A percentile compares a stretch with the other conserved stretches of the same genome.
Conservation (phyloP, 1,284 basidiomycete genomes). For the Cutaneotrichosporon arboriforme region DNA sequence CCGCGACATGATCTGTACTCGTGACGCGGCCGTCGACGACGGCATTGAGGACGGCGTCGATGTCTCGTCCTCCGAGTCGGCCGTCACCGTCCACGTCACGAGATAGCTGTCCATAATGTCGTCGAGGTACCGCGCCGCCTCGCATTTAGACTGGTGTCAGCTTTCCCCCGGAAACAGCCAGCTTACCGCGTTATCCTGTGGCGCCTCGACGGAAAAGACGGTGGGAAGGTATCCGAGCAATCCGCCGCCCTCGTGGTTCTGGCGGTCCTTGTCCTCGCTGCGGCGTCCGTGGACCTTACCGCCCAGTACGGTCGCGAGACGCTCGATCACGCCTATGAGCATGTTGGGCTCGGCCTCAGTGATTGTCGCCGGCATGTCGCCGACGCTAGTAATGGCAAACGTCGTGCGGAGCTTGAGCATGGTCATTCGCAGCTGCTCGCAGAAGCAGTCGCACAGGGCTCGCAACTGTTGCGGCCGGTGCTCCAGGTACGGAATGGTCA, state of each 20-base stretch:
- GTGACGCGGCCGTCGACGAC: slow-evolving; percentile 4
- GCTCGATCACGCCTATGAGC: slow-evolving; percentile 74
- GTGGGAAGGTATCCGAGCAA: slow-evolving; percentile 47
- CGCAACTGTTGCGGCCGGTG: slow-evolving; percentile 57
- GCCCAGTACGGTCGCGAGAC: slow-evolving; percentile 61
- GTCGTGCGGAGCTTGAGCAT: slow-evolving; percentile 47
- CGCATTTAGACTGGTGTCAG: slow-evolving; percentile 17
- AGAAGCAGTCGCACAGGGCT: slow-evolving; percentile 74
- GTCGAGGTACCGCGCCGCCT: slow-evolving; percentile 31
- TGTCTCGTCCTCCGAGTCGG: background rate
- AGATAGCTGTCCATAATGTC: slow-evolving; percentile 35
- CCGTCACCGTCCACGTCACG: slow-evolving; percentile 34
- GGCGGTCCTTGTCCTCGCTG: slow-evolving; percentile 40
- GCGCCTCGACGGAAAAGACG: slow-evolving; percentile 46
- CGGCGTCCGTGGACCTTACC: slow-evolving; percentile 10
- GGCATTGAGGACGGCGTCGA: background rate
- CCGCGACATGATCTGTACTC: slow-evolving; percentile 40
- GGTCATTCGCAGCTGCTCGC: slow-evolving; percentile 61
- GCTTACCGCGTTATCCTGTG: slow-evolving; percentile 24
- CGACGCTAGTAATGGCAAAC: slow-evolving; percentile 44
- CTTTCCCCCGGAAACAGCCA: background rate
- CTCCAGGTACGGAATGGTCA: slow-evolving; percentile 68
- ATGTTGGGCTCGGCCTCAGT: slow-evolving; percentile 80
- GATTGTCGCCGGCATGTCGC: slow-evolving; percentile 41
- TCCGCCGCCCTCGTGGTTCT: slow-evolving; percentile 49